Base-by-base conservation (phyloP, 441 rosid genomes). In the Capsella rubella region DNA sequence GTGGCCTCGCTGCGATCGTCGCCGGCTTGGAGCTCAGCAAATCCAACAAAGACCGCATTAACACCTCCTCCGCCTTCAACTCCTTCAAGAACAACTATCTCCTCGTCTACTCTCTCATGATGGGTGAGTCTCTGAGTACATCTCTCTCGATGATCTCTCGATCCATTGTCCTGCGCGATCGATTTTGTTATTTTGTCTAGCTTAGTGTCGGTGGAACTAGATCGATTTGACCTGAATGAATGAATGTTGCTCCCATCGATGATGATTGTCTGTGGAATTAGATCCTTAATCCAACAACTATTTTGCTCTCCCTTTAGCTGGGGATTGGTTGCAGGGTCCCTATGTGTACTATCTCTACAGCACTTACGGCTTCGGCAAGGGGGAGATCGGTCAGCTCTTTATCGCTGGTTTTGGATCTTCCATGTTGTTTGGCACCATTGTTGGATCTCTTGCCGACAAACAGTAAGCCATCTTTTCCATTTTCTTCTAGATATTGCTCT, bases 271-370 rank as follows among this genome's bases (percentile, higher is more conserved):
- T 32, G 8, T 32, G 35, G 35, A 32, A 31, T 31, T 31, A 35
- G 39, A 35, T 40, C 45, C 45, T 11, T 3, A 40, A 11, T 11
- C 5, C n/a, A 40, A 11, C 45, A 40, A 40, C 0, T 31, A 32
- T 32, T 32, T 1, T 32, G 35, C 8, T 32, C 2, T 32, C 35
- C 35, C 35, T 64, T 74, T 82, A 95, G 98, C 97, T 71, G 98
- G 99, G 73, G 99, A 95, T 72, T 95, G 99, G 98, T 79, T 90
- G 86, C 99, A 95, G 89, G 99, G 99, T 74, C 99, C 99, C 12
- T 95, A 92, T 74, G 98, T 95, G 34, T 95, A 92, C 83, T 95
- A 84, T 78, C 90, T 95, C 10, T 95, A 92, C 78, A 84, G 90
- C 55, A 84, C 83, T 16, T 95, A 95, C 73, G 98, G 98, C 39